Conservation (phyloP, 2,329 filamentous ascomycete genomes). For the Fusarium anguioides region DNA sequence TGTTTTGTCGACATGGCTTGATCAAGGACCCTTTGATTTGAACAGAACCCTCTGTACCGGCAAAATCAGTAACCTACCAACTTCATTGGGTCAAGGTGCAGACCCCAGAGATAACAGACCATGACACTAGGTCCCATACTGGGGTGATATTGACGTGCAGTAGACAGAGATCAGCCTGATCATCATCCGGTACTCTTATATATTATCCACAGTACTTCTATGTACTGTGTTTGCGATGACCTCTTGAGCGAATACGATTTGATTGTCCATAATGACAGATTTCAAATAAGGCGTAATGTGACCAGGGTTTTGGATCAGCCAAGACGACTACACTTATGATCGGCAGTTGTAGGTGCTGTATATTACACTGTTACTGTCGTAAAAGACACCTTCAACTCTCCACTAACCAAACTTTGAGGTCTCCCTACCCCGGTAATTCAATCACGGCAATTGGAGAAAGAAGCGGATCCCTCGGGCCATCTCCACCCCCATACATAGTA, state of each 20-base stretch:
- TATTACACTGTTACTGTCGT: not conserved
- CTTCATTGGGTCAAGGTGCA: conserved; percentile 8
- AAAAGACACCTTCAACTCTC: not conserved
- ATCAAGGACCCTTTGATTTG: not conserved
- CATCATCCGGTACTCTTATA: conserved; percentile 1
- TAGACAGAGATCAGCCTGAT: conserved; percentile 20
- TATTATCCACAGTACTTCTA: conserved; percentile 10
- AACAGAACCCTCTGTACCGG: not conserved
- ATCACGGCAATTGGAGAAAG: conserved; percentile 32
- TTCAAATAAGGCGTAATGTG: not conserved
- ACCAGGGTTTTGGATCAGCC: not conserved
- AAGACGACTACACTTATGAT: conserved; percentile 3
- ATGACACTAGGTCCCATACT: conserved; percentile 1
- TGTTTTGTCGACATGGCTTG: not conserved
- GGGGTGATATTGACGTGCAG: conserved; percentile 12
- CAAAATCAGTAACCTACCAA: not conserved
- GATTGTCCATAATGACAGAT: not conserved
- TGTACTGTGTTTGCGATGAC: conserved; percentile 14
- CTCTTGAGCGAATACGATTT: not conserved
- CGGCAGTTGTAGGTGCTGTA: conserved; percentile 7
- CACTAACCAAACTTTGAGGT: conserved; percentile 2
- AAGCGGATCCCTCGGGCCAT: conserved; percentile 25
- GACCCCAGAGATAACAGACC: not conserved
- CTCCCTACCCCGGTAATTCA: conserved; percentile 21
- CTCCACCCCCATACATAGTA: conserved; percentile 24